These are phyloP conservation scores for Kernera saxatilis DNA, from an alignment of 345 rosid genomes.

Conservation along the genomic window DNA sequence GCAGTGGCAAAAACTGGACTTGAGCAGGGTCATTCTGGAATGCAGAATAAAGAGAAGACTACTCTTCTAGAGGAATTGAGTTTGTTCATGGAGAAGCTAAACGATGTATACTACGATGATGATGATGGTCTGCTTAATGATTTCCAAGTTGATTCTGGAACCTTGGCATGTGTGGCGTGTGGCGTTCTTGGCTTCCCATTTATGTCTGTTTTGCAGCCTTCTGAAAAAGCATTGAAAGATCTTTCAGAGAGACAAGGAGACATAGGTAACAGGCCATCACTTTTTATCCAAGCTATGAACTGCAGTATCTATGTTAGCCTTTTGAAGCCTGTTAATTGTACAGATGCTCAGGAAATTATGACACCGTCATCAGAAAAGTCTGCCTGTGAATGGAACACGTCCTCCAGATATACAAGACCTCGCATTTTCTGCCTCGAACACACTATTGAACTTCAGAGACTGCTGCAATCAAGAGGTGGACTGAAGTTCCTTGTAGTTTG, in stretches of 20 bases:
- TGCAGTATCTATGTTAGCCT: not conserved
- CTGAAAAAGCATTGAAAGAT: conserved; percentile 39
- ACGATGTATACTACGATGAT: conserved; percentile 53
- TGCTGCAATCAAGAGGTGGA: conserved; percentile 77
- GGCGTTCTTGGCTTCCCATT: conserved; percentile 99
- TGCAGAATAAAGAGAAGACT: conserved; percentile 30
- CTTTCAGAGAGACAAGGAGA: conserved; percentile 2
- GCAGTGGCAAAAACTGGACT: conserved; percentile 33
- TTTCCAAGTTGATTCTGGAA: conserved; percentile 89
- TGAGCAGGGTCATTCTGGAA: conserved; percentile 31
- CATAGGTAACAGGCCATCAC: conserved; percentile 14
- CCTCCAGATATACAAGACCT: conserved; percentile 59
- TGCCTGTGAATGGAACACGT: conserved; percentile 46
- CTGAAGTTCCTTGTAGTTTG: conserved; percentile 73
- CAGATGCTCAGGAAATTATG: conserved; percentile 26
- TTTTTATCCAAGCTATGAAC: conserved; percentile 5
- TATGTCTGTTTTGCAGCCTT: conserved; percentile 89
- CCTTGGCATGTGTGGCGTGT: conserved; percentile 88
- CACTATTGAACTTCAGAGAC: conserved; percentile 66
- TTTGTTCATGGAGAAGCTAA: conserved; percentile 74
- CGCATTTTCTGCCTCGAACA: conserved; percentile 96
- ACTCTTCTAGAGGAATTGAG: conserved; percentile 74
- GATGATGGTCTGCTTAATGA: conserved; percentile 71
- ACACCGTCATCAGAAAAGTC: conserved; percentile 20
- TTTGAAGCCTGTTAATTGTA: conserved; percentile 4